Base-by-base conservation (phyloP, 2,329 filamentous ascomycete species). In the Trichoderma aggressivum region DNA sequence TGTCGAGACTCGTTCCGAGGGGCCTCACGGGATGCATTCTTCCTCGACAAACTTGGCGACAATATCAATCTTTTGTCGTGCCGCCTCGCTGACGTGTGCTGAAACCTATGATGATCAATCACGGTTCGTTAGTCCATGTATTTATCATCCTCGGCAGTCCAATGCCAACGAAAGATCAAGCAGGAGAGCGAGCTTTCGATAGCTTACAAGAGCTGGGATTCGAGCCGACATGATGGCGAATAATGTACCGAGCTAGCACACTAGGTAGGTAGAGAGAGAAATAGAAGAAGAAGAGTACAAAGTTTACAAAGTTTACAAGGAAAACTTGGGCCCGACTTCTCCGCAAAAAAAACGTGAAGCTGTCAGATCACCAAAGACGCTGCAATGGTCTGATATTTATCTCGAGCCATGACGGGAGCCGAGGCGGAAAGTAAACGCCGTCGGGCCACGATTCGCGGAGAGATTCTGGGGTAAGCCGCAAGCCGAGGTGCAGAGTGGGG, bases 1-100 rank as follows among this genome's bases (percentile, higher is more conserved):
- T 30, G n/a, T 60, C 43, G 55, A 64, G 10, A 50, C 8, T 66
- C 50, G 30, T 66, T n/a, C 7, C 16, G n/a, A n/a, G 26, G 26
- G 47, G n/a, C 88, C 88, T 83, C 80, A 90, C 89, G 92, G 92
- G 75, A 94, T 91, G 81, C 92, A 99, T 86, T 97, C 94, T 82
- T 97, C 94, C 80, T 98, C 93, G 76, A 99, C 96, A 78, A 99
- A 99, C 82, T 94, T 94, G 85, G 95, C 93, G 75, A 99, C 93
- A 74, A 94, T 80, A 79, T 98, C 94, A 75, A 98, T 85, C 34
- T 92, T 93, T 86, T 92, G 90, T 84, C 91, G 93, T 66, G 94
- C 94, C 78, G 89, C 87, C 72, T 97, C 94, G 83, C 93, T 97
- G 75, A 98, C 93, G 80, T 86, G 85, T 77, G 86, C 78, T 70